phyloP scores from a whole-genome alignment of 441 rosid genomes.

The Brassica balearica region DNA sequence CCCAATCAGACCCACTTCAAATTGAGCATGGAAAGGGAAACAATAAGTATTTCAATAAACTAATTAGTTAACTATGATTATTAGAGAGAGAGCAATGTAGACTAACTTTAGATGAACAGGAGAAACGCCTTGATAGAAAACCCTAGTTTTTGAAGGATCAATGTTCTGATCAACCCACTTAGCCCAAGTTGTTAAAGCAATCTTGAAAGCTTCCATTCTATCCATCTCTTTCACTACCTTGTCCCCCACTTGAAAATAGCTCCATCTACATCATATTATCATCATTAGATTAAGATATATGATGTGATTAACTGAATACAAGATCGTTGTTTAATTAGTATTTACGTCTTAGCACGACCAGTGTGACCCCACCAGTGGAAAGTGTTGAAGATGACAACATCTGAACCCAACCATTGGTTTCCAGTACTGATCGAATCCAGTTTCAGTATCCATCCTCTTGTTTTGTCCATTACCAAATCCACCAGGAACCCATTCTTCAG shows the following conservation, averaged over 20 bases:
- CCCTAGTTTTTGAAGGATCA: conserved; percentile 51
- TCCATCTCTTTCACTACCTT: conserved; percentile 51
- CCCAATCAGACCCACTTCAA: conserved; percentile 56
- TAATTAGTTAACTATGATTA: neutral
- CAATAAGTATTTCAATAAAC: neutral
- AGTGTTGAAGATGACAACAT: conserved; percentile 61
- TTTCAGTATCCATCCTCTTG: conserved; percentile 50
- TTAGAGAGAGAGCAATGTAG: neutral
- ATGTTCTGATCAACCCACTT: conserved; percentile 60
- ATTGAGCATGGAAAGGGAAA: neutral
- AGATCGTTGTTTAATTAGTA: neutral
- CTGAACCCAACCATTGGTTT: conserved; percentile 48
- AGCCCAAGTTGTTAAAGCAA: conserved; percentile 62
- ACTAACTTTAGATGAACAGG: conserved; percentile 50
- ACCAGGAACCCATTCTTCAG: conserved; percentile 56
- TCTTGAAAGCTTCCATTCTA: conserved; percentile 56
- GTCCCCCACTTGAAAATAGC: conserved; percentile 52
- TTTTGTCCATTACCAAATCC: conserved; percentile 48
- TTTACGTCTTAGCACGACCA: conserved; percentile 45
- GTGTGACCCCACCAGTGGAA: conserved; percentile 63
- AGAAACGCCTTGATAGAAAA: conserved; percentile 63
- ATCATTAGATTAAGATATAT: neutral
- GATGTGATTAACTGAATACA: neutral
- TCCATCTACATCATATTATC: conserved; percentile 52
- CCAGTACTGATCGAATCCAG: conserved; percentile 57